Base-by-base conservation (phyloP, 768 basidiomycete species). In the Suillus spraguei region DNA sequence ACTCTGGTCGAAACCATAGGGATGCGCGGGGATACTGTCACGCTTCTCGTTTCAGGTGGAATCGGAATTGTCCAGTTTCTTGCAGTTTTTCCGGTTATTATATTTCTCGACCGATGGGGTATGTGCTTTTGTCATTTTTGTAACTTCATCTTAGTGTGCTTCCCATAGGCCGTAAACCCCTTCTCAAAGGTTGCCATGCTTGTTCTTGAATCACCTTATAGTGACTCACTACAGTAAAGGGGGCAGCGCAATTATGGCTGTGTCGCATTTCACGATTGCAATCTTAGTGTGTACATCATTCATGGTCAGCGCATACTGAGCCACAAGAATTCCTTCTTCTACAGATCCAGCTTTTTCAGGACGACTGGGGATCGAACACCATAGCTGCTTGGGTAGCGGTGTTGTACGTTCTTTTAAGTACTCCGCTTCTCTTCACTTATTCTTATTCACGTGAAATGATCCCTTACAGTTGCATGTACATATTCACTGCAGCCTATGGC, bases 41-140 rank as follows among this genome's bases (percentile, higher is more conserved):
- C 86, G 0, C 79, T 94, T 0, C 67, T 92, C n/a, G 86, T 89
- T 4, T 84, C 90, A 0, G 92, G 92, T 28, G 90, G 92, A 0
- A 87, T 93, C 66, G 91, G 90, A 17, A 83, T 94, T 61, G 83
- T 91, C 7, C 92, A 94, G 68, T 85, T 92, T 65, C 58, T 94
- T 16, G 87, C 91, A 4, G 91, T 91, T 1, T 72, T 90, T 20
- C 92, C 92, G 4, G 89, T 85, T 2, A 90, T 94, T 42, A 63
- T 87, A 5, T 87, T 81, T 61, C 87, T 94, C 49, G 92, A 94
- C 70, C 78, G 77, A 22, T 75, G 85, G 66, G 90, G 91, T 83
- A 63, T 20, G 78, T 70, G 14, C 5, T 60, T 36, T 39, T 28
- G 46, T 50, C 42, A 28, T 28, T 28, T 46, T 1, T 35, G 22